These are phyloP conservation scores for Vitellaria paradoxa DNA, from an alignment of 179 eudicot genomes.

Conservation along the genomic window DNA sequence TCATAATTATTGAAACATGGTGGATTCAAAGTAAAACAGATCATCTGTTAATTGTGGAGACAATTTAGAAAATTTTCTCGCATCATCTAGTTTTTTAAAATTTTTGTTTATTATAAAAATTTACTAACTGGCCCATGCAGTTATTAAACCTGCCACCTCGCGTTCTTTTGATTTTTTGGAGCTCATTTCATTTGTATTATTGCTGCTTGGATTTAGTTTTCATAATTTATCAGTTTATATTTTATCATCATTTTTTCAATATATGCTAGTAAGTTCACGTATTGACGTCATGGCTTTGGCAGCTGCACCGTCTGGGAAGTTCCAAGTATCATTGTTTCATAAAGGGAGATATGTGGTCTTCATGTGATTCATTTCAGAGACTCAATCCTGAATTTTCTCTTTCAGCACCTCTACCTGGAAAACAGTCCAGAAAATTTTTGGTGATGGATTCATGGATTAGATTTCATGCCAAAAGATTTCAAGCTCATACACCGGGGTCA, in stretches of 20 bases:
- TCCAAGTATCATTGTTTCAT: conserved; percentile 37
- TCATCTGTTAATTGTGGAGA: neutral
- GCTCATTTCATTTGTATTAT: too few species aligned
- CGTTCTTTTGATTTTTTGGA: too few species aligned
- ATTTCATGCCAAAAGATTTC: conserved; percentile 30
- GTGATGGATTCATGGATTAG: conserved; percentile 29
- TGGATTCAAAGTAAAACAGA: neutral
- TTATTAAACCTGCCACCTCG: too few species aligned
- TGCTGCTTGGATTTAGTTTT: neutral
- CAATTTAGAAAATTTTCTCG: neutral
- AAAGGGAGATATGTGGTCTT: conserved; percentile 47
- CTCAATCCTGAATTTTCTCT: conserved; percentile 36
- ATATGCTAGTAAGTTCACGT: neutral
- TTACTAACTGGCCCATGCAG: too few species aligned
- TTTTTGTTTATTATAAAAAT: neutral
- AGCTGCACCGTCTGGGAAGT: conserved; percentile 38
- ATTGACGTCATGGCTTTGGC: conserved; percentile 14
- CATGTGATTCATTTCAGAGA: conserved; percentile 42
- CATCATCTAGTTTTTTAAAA: neutral
- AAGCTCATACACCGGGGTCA: conserved; percentile 29
- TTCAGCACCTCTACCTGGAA: conserved; percentile 33
- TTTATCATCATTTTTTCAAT: neutral
- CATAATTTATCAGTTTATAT: neutral
- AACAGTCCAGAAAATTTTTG: conserved; percentile 31
- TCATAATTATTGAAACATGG: neutral